Evolutionary conservation across 2,329 filamentous ascomycete species (phyloP).

Genomic region (Xylariomycetidae sp.): DNA sequence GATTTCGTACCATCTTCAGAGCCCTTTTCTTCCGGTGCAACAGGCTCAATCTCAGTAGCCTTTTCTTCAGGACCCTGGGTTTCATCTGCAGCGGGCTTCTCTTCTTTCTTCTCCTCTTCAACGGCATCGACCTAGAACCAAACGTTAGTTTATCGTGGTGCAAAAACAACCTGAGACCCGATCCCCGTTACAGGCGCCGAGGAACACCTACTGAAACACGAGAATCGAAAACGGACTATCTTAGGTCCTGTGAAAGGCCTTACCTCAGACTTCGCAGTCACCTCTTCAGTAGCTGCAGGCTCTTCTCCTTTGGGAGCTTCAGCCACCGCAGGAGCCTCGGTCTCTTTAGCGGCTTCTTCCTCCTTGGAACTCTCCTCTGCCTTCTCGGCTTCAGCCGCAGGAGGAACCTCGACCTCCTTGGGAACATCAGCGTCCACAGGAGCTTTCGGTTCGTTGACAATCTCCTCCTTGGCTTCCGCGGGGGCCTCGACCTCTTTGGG

Average conservation of each 20-base stretch:
- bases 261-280: slow-evolving; percentile 11
- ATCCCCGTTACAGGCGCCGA: slow-evolving; percentile 10
- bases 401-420: slow-evolving; percentile 2
- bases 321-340: slow-evolving; percentile 3
- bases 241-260: slow-evolving; percentile 17
- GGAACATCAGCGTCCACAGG: slow-evolving; percentile 1
- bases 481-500: no score
- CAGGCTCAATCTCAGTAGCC: no score
- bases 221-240: slow-evolving; percentile 15
- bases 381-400: slow-evolving; percentile 1
- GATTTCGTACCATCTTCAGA: not conserved
- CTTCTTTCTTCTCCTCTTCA: slow-evolving; percentile 4
- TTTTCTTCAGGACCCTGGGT: not conserved
- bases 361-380: slow-evolving; percentile 4
- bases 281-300: slow-evolving; percentile 3
- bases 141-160: slow-evolving; percentile 2
- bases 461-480: no score
- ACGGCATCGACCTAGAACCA: slow-evolving; percentile 11
- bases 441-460: no score
- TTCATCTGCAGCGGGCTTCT: not conserved
- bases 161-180: slow-evolving; percentile 4
- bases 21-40: not conserved
- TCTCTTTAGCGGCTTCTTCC: slow-evolving; percentile 3
- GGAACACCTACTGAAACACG: slow-evolving; percentile 16
- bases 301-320: slow-evolving; percentile 6